These are phyloP conservation scores for Suillus placidus DNA, from an alignment of 768 basidiomycete species.

Conservation along the genomic window DNA sequence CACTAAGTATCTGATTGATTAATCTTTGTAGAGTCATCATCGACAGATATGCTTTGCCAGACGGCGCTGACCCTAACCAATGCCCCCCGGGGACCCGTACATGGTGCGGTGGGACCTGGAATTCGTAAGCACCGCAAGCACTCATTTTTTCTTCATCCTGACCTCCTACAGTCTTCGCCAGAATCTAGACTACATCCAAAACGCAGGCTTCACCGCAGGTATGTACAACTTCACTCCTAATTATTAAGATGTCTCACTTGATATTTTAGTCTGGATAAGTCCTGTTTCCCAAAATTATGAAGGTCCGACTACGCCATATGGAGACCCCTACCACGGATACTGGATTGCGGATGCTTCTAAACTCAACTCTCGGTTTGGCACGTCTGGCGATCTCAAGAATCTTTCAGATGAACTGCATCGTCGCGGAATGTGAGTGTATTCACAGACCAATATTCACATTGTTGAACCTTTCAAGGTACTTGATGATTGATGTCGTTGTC, in stretches of 20 bases:
- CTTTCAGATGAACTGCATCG: slow-evolving; percentile 68
- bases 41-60: slow-evolving; percentile 74
- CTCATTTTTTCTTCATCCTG: slow-evolving; percentile 2
- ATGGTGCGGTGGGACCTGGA: slow-evolving; percentile 91
- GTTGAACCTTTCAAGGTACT: slow-evolving; percentile 46
- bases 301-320: slow-evolving; percentile 70
- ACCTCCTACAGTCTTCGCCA: slow-evolving; percentile 50
- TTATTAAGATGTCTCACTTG: slow-evolving; percentile 6
- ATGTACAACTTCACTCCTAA: slow-evolving; percentile 18
- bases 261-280: slow-evolving; percentile 72
- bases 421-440: slow-evolving; percentile 61
- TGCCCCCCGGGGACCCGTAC: slow-evolving; percentile 66
- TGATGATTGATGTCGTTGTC: slow-evolving; percentile 86
- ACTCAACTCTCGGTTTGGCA: slow-evolving; percentile 74
- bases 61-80: slow-evolving; percentile 48
- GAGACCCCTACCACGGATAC: slow-evolving; percentile 86
- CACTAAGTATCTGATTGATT: slow-evolving; percentile 1
- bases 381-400: slow-evolving; percentile 68
- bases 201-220: slow-evolving; percentile 82
- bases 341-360: slow-evolving; percentile 72
- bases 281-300: slow-evolving; percentile 80
- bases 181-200: slow-evolving; percentile 84
- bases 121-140: slow-evolving; percentile 40
- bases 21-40: slow-evolving; percentile 55
- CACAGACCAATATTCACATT: slow-evolving; percentile 22